Evolutionary conservation across 805 yeast species (phyloP).

Genomic region (Kregervanrija pseudodelftensis): DNA sequence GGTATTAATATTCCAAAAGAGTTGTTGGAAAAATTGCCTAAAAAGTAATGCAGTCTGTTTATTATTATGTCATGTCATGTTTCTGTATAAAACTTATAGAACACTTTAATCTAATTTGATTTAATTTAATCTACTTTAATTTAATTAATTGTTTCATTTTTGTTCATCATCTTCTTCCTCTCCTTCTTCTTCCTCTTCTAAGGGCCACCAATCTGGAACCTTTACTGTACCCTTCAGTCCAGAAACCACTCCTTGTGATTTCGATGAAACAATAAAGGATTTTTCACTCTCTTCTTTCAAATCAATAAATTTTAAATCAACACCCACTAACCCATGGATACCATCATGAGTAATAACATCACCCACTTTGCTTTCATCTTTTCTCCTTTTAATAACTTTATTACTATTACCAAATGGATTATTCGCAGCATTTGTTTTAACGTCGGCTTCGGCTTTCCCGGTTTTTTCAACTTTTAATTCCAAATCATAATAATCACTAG

Average conservation of each 20-base stretch:
- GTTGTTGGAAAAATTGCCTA: slow-evolving; percentile 5
- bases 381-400: slow-evolving; percentile 7
- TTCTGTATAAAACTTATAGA: too few relatives aligned
- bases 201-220: slow-evolving; percentile 77
- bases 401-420: slow-evolving; percentile 7
- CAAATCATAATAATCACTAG: slow-evolving; percentile 9
- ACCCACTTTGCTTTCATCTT: slow-evolving; percentile 45
- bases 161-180: too few relatives aligned
- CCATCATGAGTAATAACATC: slow-evolving; percentile 48
- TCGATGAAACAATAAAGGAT: slow-evolving; percentile 16
- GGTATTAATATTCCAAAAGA: slow-evolving; percentile 36
- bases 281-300: too few relatives aligned
- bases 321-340: slow-evolving; percentile 59
- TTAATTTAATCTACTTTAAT: too few relatives aligned
- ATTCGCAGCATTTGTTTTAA: slow-evolving; percentile 4
- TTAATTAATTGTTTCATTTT: too few relatives aligned
- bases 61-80: too few relatives aligned
- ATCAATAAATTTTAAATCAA: slow-evolving; percentile 22
- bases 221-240: slow-evolving; percentile 34
- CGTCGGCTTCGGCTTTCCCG: not conserved
- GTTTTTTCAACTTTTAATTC: slow-evolving; percentile 9
- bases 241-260: slow-evolving; percentile 1
- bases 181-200: slow-evolving; percentile 17
- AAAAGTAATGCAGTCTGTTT: slow-evolving; percentile 8
- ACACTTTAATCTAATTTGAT: too few relatives aligned